Percentiles rank a stretch among this genome's conserved stretches.
Evolutionary conservation across 345 rosid species (phyloP).

Genomic region (Jatropha curcas): DNA sequence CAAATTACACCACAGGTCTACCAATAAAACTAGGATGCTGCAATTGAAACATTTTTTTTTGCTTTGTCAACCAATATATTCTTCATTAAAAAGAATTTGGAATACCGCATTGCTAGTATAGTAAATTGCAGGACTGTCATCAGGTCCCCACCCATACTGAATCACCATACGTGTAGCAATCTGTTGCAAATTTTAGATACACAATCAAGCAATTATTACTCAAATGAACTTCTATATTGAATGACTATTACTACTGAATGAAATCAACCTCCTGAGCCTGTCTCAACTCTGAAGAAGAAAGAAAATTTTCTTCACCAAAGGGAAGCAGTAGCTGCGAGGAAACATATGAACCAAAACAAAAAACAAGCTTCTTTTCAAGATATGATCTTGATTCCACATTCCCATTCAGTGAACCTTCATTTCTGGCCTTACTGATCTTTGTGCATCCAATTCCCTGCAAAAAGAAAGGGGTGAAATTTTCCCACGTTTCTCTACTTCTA

Average conservation of each 20-base stretch:
- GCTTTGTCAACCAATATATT: slow-evolving; percentile 2
- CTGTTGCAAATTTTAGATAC: slow-evolving; percentile 44
- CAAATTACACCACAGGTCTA: neutral
- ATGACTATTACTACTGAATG: slow-evolving; percentile 6
- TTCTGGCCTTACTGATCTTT: slow-evolving; percentile 70
- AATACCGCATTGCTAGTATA: slow-evolving; percentile 73
- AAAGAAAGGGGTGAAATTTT: neutral
- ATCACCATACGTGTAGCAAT: slow-evolving; percentile 95
- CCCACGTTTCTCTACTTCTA: slow-evolving; percentile 11
- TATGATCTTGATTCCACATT: slow-evolving; percentile 84
- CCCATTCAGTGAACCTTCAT: slow-evolving; percentile 63
- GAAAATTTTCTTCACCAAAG: slow-evolving; percentile 77
- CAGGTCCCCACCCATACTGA: slow-evolving; percentile 98
- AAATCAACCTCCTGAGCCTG: slow-evolving; percentile 83
- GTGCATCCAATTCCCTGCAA: slow-evolving; percentile 90
- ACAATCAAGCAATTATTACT: slow-evolving; percentile 17
- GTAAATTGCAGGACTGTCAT: slow-evolving; percentile 87
- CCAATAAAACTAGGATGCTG: neutral
- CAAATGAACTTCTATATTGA: neutral
- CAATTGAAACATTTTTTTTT: neutral
- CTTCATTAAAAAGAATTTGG: slow-evolving; percentile 22
- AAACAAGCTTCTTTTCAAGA: slow-evolving; percentile 94
- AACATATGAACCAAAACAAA: slow-evolving; percentile 85
- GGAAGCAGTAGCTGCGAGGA: slow-evolving; percentile 90
- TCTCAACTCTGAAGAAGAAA: slow-evolving; percentile 72